phyloP scores from a whole-genome alignment of 2,329 filamentous ascomycete genomes.

The Penicillium sp. region DNA sequence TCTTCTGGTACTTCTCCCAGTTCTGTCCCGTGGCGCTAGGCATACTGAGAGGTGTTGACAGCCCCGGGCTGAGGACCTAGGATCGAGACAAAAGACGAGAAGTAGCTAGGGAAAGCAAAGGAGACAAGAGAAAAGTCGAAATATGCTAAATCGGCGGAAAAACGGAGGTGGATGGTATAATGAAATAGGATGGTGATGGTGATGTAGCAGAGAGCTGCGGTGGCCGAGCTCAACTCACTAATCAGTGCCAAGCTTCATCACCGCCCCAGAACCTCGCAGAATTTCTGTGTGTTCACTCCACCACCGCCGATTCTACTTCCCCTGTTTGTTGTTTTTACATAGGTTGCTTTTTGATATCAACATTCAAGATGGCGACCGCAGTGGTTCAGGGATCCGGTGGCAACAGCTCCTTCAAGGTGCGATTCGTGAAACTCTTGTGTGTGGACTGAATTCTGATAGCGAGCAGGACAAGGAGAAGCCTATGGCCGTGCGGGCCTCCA shows the following conservation, averaged over 20 bases:
- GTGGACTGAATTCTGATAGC: conserved; percentile 42
- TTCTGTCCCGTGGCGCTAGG: conserved; percentile 89
- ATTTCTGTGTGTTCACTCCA: conserved; percentile 36
- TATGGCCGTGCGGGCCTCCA: conserved; percentile 90
- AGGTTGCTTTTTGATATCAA: conserved; percentile 28
- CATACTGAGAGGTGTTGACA: conserved; percentile 56
- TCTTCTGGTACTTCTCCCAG: conserved; percentile 99
- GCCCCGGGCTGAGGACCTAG: conserved; percentile 25
- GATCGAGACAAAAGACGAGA: conserved; percentile 7
- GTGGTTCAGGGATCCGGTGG: conserved; percentile 51
- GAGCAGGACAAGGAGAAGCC: conserved; percentile 90
- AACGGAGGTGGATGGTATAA: conserved; percentile 23
- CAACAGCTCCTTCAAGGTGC: conserved; percentile 69
- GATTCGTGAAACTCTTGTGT: conserved; percentile 26
- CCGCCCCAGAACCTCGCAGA: conserved; percentile 42
- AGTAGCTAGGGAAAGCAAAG: conserved; percentile 5
- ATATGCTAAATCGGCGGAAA: neutral
- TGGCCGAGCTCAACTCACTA: conserved; percentile 40
- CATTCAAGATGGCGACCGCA: conserved; percentile 52
- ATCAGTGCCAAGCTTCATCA: conserved; percentile 43
- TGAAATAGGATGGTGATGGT: conserved; percentile 18
- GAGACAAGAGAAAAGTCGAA: neutral
- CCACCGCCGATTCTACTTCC: conserved; percentile 23
- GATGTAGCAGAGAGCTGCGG: conserved; percentile 37
- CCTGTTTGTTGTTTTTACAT: conserved; percentile 22